A percentile compares a stretch with the other conserved stretches of the same genome.
phyloP scores from a whole-genome alignment of 1,284 basidiomycete species.

The Leccinum pallidistipes region DNA sequence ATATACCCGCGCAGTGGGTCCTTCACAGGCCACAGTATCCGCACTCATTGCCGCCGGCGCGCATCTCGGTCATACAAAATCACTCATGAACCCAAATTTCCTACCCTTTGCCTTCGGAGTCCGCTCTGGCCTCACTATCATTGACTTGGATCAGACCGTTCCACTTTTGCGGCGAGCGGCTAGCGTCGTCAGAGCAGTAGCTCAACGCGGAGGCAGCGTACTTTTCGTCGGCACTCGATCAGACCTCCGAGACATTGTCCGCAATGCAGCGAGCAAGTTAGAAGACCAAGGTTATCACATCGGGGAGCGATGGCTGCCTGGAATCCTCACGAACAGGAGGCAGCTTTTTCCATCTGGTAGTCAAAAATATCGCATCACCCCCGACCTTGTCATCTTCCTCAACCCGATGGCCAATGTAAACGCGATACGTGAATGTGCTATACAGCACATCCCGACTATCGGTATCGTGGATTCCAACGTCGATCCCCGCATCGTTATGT shows the following conservation, averaged over 20 bases:
- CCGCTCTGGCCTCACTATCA: conserved; percentile 88
- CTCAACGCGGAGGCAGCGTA: conserved; percentile 81
- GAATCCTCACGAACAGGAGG: conserved; percentile 89
- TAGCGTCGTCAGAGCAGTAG: conserved; percentile 81
- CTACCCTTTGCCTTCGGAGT: conserved; percentile 94
- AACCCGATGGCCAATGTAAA: conserved; percentile 85
- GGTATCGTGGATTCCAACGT: conserved; percentile 94
- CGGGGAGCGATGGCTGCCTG: conserved; percentile 90
- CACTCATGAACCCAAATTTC: conserved; percentile 85
- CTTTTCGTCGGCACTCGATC: conserved; percentile 89
- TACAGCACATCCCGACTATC: conserved; percentile 83
- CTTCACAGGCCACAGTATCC: conserved; percentile 76
- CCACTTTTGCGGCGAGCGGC: conserved; percentile 91
- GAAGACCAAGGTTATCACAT: conserved; percentile 80
- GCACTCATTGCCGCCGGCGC: conserved; percentile 92
- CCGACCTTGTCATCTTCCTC: conserved; percentile 88
- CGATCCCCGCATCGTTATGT: conserved; percentile 96
- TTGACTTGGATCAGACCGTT: conserved; percentile 94
- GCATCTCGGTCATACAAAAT: conserved; percentile 88
- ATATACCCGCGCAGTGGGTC: conserved; percentile 62
- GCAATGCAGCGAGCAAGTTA: conserved; percentile 80
- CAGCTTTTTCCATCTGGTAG: conserved; percentile 72
- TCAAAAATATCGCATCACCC: conserved; percentile 64
- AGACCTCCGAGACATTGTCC: conserved; percentile 74
- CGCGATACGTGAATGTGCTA: conserved; percentile 85